Base-by-base conservation (phyloP, 192 early-diverging fungal genomes). In the Pilobolus umbonatus region DNA sequence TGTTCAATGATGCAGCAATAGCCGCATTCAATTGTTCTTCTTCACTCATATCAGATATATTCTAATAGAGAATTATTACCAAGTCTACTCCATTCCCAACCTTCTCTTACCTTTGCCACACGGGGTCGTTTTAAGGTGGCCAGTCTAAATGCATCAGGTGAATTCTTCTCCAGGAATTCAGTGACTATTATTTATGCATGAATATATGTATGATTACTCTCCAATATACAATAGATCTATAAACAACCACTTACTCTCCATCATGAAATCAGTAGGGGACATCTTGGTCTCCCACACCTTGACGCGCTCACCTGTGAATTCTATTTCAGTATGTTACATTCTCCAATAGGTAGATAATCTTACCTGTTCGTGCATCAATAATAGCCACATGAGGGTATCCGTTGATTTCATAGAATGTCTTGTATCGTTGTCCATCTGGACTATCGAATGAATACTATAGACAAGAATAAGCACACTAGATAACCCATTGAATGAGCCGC, bases 1-100 rank as follows among this genome's bases (percentile, higher is more conserved):
- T 65, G 64, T 57, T 64, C 39, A 87, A 72, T 28, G 91, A 93
- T 2, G 88, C 92, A 21, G 76, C 78, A 58, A 97, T 84, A 11
- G 93, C 93, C 15, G 89, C 80, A 14, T 83, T 80, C 10, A 97
- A 61, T 67, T 94, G 90, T 53, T 97, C 93, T 43, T 94, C 95
- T 74, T 95, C 93, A 11, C 85, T 80, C 85, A 95, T 81, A 34
- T 88, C 84, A 8, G 79, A 73, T 0, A 91, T 66, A 57, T 77
- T 69, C 38, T 73, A 32, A 40, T 21, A 12, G 53, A 26, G n/a
- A 66, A 54, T 14, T 14, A 38, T 21, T 48, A 25, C 8, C 11
- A 39, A 21, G 50, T n/a, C 0, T 36, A 6, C 51, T 24, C 32
- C 15, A 2, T 22, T 39, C 28, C 6, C 2, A 49, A 30, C 17